Percentiles rank a stretch among this genome's conserved stretches.
Evolutionary conservation across 352 stramenopile species (phyloP).

Genomic region (Phytophthora constricta): DNA sequence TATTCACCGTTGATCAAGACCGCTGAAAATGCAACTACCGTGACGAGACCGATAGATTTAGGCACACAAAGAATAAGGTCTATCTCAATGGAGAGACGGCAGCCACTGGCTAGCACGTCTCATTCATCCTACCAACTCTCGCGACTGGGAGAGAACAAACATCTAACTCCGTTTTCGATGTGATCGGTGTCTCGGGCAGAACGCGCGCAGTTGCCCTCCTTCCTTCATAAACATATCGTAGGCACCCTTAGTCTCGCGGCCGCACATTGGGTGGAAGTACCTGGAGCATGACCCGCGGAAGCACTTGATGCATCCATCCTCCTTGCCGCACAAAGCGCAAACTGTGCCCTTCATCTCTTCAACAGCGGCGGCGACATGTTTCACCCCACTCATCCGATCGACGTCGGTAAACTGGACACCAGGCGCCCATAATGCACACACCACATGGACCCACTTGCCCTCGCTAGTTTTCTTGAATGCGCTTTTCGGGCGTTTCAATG

Average conservation of each 20-base stretch:
- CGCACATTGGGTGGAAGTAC: slow-evolving; percentile 87
- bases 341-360: slow-evolving; percentile 65
- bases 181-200: slow-evolving; percentile 80
- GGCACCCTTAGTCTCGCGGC: slow-evolving; percentile 74
- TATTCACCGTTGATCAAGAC: slow-evolving; percentile 7
- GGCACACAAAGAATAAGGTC: slow-evolving; percentile 2
- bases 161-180: slow-evolving; percentile 51
- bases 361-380: slow-evolving; percentile 73
- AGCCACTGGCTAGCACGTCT: background rate
- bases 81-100: background rate
- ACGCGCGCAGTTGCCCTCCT: slow-evolving; percentile 78
- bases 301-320: slow-evolving; percentile 88
- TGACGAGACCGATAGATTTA: background rate
- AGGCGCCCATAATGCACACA: slow-evolving; percentile 87
- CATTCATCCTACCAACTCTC: background rate
- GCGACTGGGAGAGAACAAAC: background rate
- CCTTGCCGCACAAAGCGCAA: slow-evolving; percentile 71
- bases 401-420: slow-evolving; percentile 88
- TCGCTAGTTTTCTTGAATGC: slow-evolving; percentile 89
- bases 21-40: slow-evolving; percentile 1
- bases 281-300: slow-evolving; percentile 67
- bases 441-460: slow-evolving; percentile 84
- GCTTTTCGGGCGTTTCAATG: slow-evolving; percentile 63
- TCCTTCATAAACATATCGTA: slow-evolving; percentile 94
- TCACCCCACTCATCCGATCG: slow-evolving; percentile 83